These are phyloP conservation scores for Barnettozyma californica DNA, from an alignment of 805 yeast genomes.

Conservation along the genomic window DNA sequence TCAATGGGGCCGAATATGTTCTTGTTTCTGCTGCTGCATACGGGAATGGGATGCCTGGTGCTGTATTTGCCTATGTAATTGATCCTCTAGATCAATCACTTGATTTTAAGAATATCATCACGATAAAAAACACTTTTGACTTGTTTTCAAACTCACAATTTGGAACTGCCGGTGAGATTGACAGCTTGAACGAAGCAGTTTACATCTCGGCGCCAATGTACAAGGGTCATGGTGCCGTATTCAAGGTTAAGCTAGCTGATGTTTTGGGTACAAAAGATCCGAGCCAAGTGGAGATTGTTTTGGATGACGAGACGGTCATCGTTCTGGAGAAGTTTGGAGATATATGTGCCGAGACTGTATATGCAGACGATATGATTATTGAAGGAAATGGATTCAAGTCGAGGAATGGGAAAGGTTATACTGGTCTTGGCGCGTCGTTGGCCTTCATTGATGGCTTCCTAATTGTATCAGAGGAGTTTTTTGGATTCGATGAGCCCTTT, in stretches of 20 bases:
- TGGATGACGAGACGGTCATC: background rate
- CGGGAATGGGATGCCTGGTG: constrained; percentile 36
- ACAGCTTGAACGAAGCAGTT: constrained; percentile 18
- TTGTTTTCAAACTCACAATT: constrained; percentile 13
- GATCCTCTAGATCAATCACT: background rate
- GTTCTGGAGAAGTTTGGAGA: background rate
- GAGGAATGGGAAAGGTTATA: constrained; percentile 20
- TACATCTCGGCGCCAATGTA: constrained; percentile 40
- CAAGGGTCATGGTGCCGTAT: constrained; percentile 43
- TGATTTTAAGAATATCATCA: background rate
- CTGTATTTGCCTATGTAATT: constrained; percentile 29
- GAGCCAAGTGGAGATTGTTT: background rate
- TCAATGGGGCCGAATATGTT: constrained; percentile 12
- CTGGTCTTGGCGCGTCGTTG: constrained; percentile 41
- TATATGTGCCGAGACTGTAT: background rate
- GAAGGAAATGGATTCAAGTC: constrained; percentile 17
- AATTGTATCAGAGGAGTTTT: constrained; percentile 35
- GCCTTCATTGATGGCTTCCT: constrained; percentile 26
- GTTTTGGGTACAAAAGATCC: constrained; percentile 10
- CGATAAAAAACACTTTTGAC: constrained; percentile 4
- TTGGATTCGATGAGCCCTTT: constrained; percentile 28
- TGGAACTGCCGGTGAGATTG: constrained; percentile 11
- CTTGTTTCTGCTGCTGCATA: constrained; percentile 12
- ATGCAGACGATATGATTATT: constrained; percentile 6
- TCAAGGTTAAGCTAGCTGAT: constrained; percentile 30